Evolutionary conservation across 2,329 filamentous ascomycete genomes (phyloP).

Genomic region (Penicillium frequentans): DNA sequence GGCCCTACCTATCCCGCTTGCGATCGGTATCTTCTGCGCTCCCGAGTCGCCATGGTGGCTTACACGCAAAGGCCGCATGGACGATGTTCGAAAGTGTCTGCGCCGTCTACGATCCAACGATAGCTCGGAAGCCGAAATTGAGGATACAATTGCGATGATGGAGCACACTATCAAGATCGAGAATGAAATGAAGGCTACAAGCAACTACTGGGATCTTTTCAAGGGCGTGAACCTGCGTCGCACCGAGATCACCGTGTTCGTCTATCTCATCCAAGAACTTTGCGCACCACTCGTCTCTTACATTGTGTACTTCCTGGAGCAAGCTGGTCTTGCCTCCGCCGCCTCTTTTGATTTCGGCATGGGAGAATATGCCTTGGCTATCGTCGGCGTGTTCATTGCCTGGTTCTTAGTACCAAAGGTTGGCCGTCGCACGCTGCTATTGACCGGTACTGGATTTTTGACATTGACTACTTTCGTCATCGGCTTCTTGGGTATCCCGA

Average conservation of each 20-base stretch:
- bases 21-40: slow-evolving; percentile 15
- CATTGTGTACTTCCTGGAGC: slow-evolving; percentile 18
- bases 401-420: slow-evolving; percentile 13
- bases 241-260: slow-evolving; percentile 13
- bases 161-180: slow-evolving; percentile 15
- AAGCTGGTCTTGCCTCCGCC: slow-evolving; percentile 11
- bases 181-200: slow-evolving; percentile 13
- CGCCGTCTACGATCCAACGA: slow-evolving; percentile 26
- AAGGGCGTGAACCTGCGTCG: slow-evolving; percentile 15
- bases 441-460: slow-evolving; percentile 13
- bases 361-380: slow-evolving; percentile 16
- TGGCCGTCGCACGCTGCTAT: slow-evolving; percentile 13
- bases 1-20: slow-evolving; percentile 14
- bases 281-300: slow-evolving; percentile 14
- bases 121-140: slow-evolving; percentile 8
- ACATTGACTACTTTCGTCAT: slow-evolving; percentile 14
- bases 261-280: slow-evolving; percentile 14
- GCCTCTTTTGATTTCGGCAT: slow-evolving; percentile 18
- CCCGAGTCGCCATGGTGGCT: slow-evolving; percentile 21
- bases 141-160: slow-evolving; percentile 18
- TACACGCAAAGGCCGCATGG: slow-evolving; percentile 10
- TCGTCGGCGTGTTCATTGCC: slow-evolving; percentile 12
- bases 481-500: slow-evolving; percentile 14
- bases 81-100: slow-evolving; percentile 8
- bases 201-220: slow-evolving; percentile 14